Evolutionary conservation across 2,329 filamentous ascomycete genomes (phyloP), one percentile per base, ranked within the genome.

Genomic region (Alternaria ethzedia): DNA sequence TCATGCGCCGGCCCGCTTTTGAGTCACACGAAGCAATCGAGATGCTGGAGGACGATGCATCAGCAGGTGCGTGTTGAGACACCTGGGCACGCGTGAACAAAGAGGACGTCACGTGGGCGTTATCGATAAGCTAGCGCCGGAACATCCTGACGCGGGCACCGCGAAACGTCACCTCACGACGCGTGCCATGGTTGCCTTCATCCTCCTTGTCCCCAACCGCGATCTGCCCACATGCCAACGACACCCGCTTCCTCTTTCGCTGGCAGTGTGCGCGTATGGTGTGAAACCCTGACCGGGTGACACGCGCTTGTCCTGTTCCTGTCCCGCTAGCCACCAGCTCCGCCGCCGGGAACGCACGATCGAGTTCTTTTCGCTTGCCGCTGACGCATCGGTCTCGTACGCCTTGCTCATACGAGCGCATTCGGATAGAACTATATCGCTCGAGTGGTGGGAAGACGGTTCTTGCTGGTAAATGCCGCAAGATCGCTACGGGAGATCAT

Each of bases 101-200:
- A 46, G 21, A 51, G 13, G n/a, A 45, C 6, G 36, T 52, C 54
- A 52, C 49, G 49, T 52, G 49, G 15, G 12, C 13, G 1, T 5
- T 63, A 63, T 59, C 63, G 59, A 64, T 58, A 56, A 32, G 23
- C 54, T 65, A 65, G 50, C 51, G 59, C 55, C 46, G 55, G 55
- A 62, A 49, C n/a, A 41, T 44, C 55, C 20, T 46, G 21, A 32
- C 30, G 20, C 49, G 12, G 20, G 28, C 41, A n/a, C 59, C 55
- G 55, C 21, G 6, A 63, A 65, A 65, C 55, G 51, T 65, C 59
- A 62, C 55, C 41, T 45, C 28, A 50, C 41, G 57, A 52, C 43
- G 32, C 46, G 51, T 41, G 28, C 63, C 63, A 52, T 59, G 28
- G 50, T 47, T 56, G 54, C 50, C 54, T 50, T 49, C 43, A n/a